Evolutionary conservation across 2,329 filamentous ascomycete species (phyloP), one percentile per base, ranked within the genome.

Genomic region (Lachnellula arida): DNA sequence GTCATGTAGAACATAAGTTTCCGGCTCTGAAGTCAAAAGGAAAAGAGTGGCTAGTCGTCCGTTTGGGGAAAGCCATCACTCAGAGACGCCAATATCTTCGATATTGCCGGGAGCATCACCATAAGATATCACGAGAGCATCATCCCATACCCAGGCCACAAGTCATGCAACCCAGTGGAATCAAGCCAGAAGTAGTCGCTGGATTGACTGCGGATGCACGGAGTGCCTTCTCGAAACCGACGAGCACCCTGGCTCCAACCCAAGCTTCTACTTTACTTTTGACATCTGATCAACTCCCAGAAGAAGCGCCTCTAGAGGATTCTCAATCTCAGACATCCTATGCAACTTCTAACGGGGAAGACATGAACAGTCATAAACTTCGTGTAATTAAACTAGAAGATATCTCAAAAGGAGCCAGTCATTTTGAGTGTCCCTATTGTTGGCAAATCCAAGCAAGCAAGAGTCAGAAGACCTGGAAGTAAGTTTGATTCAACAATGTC

Each of bases 1-100:
- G 32, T 39, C 54, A 61, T 42, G 57, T 58, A 17, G 43, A 15
- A 28, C 34, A 61, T 15, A 61, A 55, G 25, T 61, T 59, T 42
- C 53, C 57, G 7, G 12, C 35, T 32, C 35, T 59, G 2, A 17
- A 40, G 12, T 25, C 39, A 4, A 28, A 43, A 22, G 35, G 35
- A 9, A 51, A 51, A 37, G 28, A 47, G 14, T 62, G 57, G 58
- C 48, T 67, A 9, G 49, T 55, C 9, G 39, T 40, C 3, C 56
- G 68, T 12, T 53, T 70, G 0, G 68, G 68, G 1, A 60, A 58
- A 25, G 59, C 65, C 2, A 68, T 67, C 40, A 60, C 68, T 3
- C 60, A 64, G 46, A 59, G 66, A 23, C 48, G 68, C 49, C 62
- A 66, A 15, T 68, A 65, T 39, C 51, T 69, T 28, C 55, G 59